Base-by-base conservation (phyloP, 1,284 basidiomycete genomes). In the Irpex sp. region DNA sequence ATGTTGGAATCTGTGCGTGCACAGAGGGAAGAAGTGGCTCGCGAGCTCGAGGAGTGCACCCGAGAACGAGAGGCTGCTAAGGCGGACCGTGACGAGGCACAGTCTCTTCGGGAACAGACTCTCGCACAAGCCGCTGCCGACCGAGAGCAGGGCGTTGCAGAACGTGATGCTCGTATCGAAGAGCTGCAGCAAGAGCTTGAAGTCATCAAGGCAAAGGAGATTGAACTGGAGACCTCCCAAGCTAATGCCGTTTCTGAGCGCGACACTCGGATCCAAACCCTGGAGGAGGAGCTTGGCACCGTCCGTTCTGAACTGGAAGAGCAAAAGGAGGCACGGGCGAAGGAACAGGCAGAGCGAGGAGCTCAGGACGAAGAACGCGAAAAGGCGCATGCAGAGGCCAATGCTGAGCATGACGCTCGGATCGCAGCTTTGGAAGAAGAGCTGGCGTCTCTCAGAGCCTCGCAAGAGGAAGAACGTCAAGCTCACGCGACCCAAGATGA, bases 61-160 rank as follows among this genome's bases (percentile, higher is more conserved):
- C 50, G 51, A 7, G 21, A 59, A 15, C 61, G 61, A 8, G 61
- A 59, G 13, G 61, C 57, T 7, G 61, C 61, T 1, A 31, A 43
- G 56, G 47, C 36, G 5, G 61, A 62, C 35, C 61, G 61, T 26
- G 61, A 62, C 13, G 61, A 62, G 37, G 61, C 61, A 13, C 26
- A 37, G 5, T 31, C 47, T 21, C 50, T 56, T n/a, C 43, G 61
- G 5, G 56, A 50, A 43, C 55, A 53, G 31, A 26, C 54, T 56
- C 19, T 56, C n/a, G 17, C 54, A 9, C 17, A 56, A 26, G 58
- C 61, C 9, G 57, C 61, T 7, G 39, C 35, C 9, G 61, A 56
- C 26, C 36, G 58, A 9, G 61, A 59, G 8, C 61, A 57, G 15
- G 61, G 36, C 19, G 39, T 58, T n/a, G 15, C 61, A 6, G 58